A percentile compares a stretch with the other conserved stretches of the same genome.
Evolutionary conservation across 2,329 filamentous ascomycete genomes (phyloP).

Genomic region (Ceratocystis albifundus): DNA sequence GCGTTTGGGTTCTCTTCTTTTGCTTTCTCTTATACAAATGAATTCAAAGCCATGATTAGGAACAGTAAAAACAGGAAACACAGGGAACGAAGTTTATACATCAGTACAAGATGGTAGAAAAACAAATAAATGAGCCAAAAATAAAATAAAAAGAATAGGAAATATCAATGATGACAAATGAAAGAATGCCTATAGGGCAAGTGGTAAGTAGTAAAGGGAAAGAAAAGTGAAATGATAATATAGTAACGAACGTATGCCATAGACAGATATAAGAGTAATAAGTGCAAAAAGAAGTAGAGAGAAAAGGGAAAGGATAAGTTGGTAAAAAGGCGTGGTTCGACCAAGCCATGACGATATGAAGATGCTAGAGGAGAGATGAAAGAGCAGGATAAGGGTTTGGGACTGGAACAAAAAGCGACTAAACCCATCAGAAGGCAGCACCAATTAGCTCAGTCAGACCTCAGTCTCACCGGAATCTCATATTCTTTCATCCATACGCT

Average conservation of each 20-base stretch:
- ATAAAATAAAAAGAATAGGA: slow-evolving; percentile 8
- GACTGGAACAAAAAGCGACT: no score
- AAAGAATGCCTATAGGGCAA: background rate
- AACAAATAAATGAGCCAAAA: slow-evolving; percentile 12
- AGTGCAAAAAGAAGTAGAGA: background rate
- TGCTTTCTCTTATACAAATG: background rate
- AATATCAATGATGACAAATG: slow-evolving; percentile 8
- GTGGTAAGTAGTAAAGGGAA: background rate
- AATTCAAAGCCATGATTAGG: background rate
- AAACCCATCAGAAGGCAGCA: no score
- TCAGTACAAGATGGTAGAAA: slow-evolving; percentile 11
- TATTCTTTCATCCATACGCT: background rate
- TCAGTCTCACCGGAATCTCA: background rate
- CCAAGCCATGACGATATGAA: background rate
- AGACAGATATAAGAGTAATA: background rate
- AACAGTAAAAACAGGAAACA: background rate
- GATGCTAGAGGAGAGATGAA: no score
- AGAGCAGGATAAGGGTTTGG: no score
- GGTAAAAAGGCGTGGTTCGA: background rate
- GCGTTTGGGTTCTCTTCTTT: background rate
- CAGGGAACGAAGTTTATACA: background rate
- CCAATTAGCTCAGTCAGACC: background rate
- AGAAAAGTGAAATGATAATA: slow-evolving; percentile 3
- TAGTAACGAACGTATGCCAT: slow-evolving; percentile 10
- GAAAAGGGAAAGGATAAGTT: background rate